phyloP scores from a whole-genome alignment of 2,329 filamentous ascomycete genomes.

The Thelonectria olida region DNA sequence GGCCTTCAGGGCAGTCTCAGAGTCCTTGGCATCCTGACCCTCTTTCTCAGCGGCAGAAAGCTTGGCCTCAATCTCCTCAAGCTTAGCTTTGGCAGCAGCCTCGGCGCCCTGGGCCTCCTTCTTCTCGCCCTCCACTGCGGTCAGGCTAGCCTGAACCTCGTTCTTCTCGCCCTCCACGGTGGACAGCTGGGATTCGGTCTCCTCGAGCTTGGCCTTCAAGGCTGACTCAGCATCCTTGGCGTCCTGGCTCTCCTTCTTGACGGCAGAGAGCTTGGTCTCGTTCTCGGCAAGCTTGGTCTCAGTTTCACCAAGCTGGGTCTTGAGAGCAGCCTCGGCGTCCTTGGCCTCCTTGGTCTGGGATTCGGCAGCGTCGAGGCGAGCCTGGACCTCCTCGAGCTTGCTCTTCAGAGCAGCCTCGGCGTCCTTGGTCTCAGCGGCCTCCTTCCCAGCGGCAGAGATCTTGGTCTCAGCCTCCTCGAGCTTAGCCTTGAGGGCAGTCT shows the following conservation, averaged over 20 bases:
- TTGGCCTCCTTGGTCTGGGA: conserved; percentile 20
- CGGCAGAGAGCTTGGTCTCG: not conserved
- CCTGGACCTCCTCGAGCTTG: conserved; percentile 21
- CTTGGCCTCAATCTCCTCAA: conserved; percentile 5
- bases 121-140: conserved; percentile 16
- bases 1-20: conserved; percentile 30
- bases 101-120: conserved; percentile 8
- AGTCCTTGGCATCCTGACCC: conserved; percentile 1
- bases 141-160: conserved; percentile 14
- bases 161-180: conserved; percentile 27
- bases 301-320: conserved; percentile 24
- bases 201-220: conserved; percentile 31
- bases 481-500: conserved; percentile 32
- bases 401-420: conserved; percentile 17
- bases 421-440: conserved; percentile 13
- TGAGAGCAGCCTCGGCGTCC: conserved; percentile 19
- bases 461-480: conserved; percentile 21
- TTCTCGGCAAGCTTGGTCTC: conserved; percentile 12
- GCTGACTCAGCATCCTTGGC: conserved; percentile 23
- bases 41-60: not conserved
- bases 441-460: conserved; percentile 12
- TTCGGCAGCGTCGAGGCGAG: conserved; percentile 13
- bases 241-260: not conserved
- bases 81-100: conserved; percentile 16
- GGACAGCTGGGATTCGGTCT: conserved; percentile 28